phyloP scores from a whole-genome alignment of 2,329 filamentous ascomycete species.

The Aspergillus pseudonomiae region DNA sequence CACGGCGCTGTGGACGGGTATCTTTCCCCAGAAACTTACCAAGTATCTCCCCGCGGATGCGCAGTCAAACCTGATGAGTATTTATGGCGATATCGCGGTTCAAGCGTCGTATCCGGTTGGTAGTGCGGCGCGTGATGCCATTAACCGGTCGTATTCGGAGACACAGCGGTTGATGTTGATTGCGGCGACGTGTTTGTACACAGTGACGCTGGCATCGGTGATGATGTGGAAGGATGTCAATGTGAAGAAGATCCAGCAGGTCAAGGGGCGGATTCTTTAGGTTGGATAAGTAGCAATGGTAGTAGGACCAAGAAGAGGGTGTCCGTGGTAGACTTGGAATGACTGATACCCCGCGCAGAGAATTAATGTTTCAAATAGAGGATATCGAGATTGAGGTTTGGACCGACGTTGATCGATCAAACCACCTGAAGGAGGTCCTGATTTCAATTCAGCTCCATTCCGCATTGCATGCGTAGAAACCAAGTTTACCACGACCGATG shows the following conservation, averaged over 20 bases:
- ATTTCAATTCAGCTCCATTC: too few species aligned
- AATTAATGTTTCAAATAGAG: background rate
- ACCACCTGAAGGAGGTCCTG: too few species aligned
- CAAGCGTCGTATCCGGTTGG: conserved; percentile 34
- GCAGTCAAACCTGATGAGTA: conserved; percentile 20
- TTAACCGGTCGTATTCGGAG: conserved; percentile 36
- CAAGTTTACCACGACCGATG: too few species aligned
- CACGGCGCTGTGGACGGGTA: conserved; percentile 60
- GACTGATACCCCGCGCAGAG: background rate
- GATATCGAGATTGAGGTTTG: background rate
- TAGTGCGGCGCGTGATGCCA: conserved; percentile 31
- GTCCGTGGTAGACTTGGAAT: background rate
- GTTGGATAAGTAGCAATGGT: background rate
- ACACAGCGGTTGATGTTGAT: conserved; percentile 36
- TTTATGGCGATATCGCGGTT: conserved; percentile 30
- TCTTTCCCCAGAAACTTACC: conserved; percentile 54
- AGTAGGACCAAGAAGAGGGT: background rate
- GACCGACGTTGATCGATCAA: background rate
- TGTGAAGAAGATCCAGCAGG: conserved; percentile 11
- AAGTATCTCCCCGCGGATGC: conserved; percentile 46
- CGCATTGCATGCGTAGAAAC: too few species aligned
- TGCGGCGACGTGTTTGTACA: conserved; percentile 32
- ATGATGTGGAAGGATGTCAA: conserved; percentile 14
- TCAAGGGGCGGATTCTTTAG: conserved; percentile 13
- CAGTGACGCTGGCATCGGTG: conserved; percentile 8